Percentiles rank a stretch among this genome's conserved stretches.
phyloP scores from a whole-genome alignment of 768 basidiomycete genomes.

The Collybiopsis luxurians region DNA sequence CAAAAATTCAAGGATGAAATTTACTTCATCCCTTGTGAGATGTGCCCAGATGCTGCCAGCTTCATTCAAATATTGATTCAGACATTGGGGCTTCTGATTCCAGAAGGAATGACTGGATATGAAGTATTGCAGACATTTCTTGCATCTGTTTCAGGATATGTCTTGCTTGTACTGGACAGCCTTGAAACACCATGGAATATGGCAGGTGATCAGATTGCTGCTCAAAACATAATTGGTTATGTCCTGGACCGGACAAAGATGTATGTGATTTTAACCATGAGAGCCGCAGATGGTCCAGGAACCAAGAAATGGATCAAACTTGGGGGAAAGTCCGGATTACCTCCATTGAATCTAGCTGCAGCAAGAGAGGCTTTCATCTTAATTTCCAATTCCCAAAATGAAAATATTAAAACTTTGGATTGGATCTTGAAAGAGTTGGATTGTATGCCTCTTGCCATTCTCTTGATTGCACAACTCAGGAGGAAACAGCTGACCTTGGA shows the following conservation, averaged over 20 bases:
- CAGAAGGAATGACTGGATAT: neutral
- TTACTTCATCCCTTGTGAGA: neutral
- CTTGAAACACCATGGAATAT: conserved; percentile 9
- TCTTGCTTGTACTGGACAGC: conserved; percentile 8
- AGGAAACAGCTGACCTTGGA: neutral
- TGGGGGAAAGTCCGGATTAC: neutral
- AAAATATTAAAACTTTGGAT: neutral
- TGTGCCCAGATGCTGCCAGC: neutral
- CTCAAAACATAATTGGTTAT: neutral
- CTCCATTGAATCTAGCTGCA: neutral
- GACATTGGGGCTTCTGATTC: neutral
- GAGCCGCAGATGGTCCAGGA: conserved; percentile 3
- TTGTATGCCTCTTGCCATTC: conserved; percentile 7
- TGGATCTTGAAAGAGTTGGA: conserved; percentile 1
- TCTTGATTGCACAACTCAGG: conserved; percentile 2
- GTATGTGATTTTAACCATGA: conserved; percentile 4
- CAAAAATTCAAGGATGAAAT: neutral
- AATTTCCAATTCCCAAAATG: neutral
- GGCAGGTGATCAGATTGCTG: neutral
- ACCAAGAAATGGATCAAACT: conserved; percentile 1
- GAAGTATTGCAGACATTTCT: neutral
- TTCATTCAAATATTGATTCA: neutral
- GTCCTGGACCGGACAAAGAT: neutral
- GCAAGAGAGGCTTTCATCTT: neutral
- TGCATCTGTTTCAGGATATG: neutral